Base-by-base conservation (phyloP, 2,329 filamentous ascomycete species). In the Xylariaceae sp. region DNA sequence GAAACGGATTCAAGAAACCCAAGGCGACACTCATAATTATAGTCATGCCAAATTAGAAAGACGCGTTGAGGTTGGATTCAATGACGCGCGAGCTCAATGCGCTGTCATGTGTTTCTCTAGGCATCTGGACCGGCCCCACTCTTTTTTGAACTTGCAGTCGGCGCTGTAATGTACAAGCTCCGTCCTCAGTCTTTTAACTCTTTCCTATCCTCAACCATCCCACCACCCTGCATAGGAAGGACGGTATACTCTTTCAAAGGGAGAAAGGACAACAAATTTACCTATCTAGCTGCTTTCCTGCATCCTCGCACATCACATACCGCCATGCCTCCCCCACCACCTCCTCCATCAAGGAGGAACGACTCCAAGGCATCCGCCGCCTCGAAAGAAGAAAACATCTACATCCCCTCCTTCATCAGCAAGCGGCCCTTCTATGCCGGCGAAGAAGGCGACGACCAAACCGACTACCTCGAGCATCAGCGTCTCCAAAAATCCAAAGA, bases 321-420 rank as follows among this genome's bases (percentile, higher is more conserved):
- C 72, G 68, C 72, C 74, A n/a, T n/a, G 55, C 73, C 74, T 48
- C 69, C 63, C 1, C 62, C 64, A 20, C 50, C 57, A 10, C 50
- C 55, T 10, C 56, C 60, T 32, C 56, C 57, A 11, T 62, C 70
- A 42, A 63, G 62, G 60, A 44, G 66, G 64, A 51, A 56, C 35
- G 55, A 59, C 50, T 49, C 50, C 52, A 58, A 56, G 41, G 60
- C 57, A 7, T 64, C 61, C 2, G 72, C 68, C 14, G 70, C 77
- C 14, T 80, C 77, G 44, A 95, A 95, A 66, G 90, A 95, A 67
- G 89, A 93, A 68, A 98, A 98, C 77, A 84, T 96, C 67, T 98
- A 98, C 75, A 98, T 98, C 61, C 93, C 93, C 5, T 83, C 88
- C 43, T 98, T 96, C 76, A 98, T 98, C 71, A 91, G 90, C 59